These are phyloP conservation scores for Penicillium janthinellum DNA, from an alignment of 2,329 filamentous ascomycete species.

Conservation along the genomic window DNA sequence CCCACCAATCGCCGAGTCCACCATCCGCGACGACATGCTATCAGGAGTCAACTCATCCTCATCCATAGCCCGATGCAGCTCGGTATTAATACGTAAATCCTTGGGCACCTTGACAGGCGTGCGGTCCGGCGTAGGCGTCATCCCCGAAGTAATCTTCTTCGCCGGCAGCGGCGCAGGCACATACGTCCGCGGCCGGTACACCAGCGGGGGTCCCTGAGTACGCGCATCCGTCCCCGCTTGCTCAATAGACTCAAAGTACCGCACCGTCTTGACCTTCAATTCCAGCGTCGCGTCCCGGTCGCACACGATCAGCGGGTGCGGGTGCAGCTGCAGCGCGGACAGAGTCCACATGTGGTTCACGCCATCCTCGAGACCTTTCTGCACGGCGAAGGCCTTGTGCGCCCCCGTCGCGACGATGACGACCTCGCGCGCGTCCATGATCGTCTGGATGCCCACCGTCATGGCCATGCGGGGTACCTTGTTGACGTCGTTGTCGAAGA, in stretches of 20 bases:
- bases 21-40: constrained; percentile 51
- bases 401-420: constrained; percentile 80
- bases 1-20: constrained; percentile 49
- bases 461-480: constrained; percentile 79
- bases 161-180: constrained; percentile 33
- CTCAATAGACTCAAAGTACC: constrained; percentile 73
- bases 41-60: constrained; percentile 52
- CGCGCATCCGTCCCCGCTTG: constrained; percentile 57
- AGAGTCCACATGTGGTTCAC: constrained; percentile 92
- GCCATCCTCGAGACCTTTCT: constrained; percentile 77
- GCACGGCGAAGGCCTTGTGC: constrained; percentile 77
- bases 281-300: constrained; percentile 78
- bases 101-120: constrained; percentile 39
- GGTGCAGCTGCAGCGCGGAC: constrained; percentile 77
- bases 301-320: constrained; percentile 77
- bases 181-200: constrained; percentile 43
- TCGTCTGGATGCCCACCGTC: constrained; percentile 82
- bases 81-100: constrained; percentile 50
- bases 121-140: constrained; percentile 30
- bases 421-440: constrained; percentile 78
- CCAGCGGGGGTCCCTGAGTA: constrained; percentile 47
- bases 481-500: constrained; percentile 74
- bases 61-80: constrained; percentile 38
- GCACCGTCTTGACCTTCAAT: constrained; percentile 72
- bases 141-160: constrained; percentile 21